Conservation (phyloP, 164 flowering plant species). For the Stephania cephalantha region DNA sequence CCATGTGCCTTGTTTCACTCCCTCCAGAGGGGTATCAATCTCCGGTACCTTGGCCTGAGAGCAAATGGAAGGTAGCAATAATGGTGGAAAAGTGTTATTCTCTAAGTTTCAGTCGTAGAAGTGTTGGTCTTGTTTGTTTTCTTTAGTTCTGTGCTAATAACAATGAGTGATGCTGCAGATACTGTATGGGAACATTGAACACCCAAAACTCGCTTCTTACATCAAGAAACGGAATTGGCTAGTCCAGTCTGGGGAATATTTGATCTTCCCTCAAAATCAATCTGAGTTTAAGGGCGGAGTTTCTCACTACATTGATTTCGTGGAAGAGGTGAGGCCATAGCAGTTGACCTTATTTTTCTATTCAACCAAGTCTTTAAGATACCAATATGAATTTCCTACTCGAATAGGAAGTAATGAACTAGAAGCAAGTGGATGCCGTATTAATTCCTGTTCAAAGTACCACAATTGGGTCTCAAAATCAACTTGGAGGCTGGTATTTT, state of each 20-base stretch:
- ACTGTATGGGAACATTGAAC: constrained; percentile 68
- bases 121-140: background rate
- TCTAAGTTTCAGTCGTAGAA: background rate
- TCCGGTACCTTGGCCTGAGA: constrained; percentile 80
- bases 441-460: background rate
- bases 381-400: background rate
- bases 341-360: background rate
- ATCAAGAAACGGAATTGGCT: constrained; percentile 64
- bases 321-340: constrained; percentile 63
- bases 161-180: constrained; percentile 39
- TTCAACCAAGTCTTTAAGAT: background rate
- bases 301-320: constrained; percentile 69
- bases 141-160: background rate
- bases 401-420: background rate
- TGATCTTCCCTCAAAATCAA: constrained; percentile 66
- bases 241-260: constrained; percentile 57
- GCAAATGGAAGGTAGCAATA: constrained; percentile 63
- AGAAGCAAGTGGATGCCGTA: background rate
- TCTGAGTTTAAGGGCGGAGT: constrained; percentile 66
- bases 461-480: background rate
- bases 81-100: background rate
- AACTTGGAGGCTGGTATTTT: background rate
- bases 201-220: constrained; percentile 76
- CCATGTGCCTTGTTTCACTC: constrained; percentile 83
- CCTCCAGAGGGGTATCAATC: constrained; percentile 63